Conservation (phyloP, 176 grass and related monocot genomes). For the Carex pumila region DNA sequence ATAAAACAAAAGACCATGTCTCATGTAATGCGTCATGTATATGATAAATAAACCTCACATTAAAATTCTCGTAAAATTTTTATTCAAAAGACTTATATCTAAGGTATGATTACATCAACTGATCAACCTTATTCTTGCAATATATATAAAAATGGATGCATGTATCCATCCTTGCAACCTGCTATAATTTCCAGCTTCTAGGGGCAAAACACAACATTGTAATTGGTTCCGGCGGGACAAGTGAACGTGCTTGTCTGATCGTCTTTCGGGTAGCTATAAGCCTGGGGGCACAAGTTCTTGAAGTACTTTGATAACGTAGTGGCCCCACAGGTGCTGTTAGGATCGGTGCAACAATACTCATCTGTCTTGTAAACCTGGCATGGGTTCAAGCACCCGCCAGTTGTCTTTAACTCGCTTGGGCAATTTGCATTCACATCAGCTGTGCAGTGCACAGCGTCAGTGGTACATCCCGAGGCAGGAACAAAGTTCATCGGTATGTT, state of each 20-base stretch:
- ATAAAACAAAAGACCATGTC: not conserved
- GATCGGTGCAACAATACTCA: constrained; percentile 34
- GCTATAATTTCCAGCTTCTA: not conserved
- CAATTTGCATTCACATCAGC: constrained; percentile 29
- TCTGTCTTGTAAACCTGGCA: constrained; percentile 43
- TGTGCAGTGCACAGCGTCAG: constrained; percentile 9
- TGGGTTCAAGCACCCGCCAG: constrained; percentile 36
- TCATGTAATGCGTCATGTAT: not conserved
- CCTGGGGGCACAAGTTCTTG: constrained; percentile 35
- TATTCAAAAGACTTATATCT: not conserved
- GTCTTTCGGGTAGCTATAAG: constrained; percentile 46
- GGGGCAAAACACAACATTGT: constrained; percentile 37
- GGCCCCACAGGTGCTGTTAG: constrained; percentile 8
- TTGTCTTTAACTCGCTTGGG: constrained; percentile 22
- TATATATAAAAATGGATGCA: not conserved
- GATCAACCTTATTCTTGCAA: not conserved
- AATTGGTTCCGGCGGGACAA: constrained; percentile 27
- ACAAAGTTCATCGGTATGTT: constrained; percentile 47
- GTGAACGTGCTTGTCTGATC: constrained; percentile 30
- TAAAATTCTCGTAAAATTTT: not conserved
- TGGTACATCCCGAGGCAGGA: not conserved
- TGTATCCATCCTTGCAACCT: not conserved
- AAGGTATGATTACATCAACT: not conserved
- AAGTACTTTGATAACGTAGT: constrained; percentile 38
- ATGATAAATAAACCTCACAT: not conserved